These are phyloP conservation scores for Aspergillus neotritici DNA, from an alignment of 2,329 filamentous ascomycete species.

Conservation along the genomic window DNA sequence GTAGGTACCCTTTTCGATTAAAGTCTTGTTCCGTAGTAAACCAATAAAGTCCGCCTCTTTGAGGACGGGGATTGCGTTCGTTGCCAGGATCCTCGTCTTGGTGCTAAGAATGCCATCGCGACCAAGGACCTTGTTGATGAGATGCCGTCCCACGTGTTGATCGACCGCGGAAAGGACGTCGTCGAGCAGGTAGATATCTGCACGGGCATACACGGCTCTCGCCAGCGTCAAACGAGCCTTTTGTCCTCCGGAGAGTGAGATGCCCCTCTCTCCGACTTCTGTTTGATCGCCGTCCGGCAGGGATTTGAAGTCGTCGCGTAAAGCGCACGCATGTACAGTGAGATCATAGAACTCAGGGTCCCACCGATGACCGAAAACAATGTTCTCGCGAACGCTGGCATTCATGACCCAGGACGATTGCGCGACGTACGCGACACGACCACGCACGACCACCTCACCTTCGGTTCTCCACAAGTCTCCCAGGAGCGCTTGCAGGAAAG, in stretches of 20 bases:
- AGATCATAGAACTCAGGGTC: constrained; percentile 92
- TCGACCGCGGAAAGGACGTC: constrained; percentile 97
- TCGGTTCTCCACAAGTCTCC: constrained; percentile 88
- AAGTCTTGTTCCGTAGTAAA: constrained; percentile 73
- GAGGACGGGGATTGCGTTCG: constrained; percentile 88
- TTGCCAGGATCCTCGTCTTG: constrained; percentile 89
- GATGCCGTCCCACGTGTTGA: constrained; percentile 89
- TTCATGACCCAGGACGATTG: constrained; percentile 98
- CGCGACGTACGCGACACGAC: constrained; percentile 81
- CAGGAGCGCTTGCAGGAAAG: constrained; percentile 78
- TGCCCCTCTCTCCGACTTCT: constrained; percentile 92
- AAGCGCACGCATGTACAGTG: constrained; percentile 84
- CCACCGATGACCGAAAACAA: constrained; percentile 90
- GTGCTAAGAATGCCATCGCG: constrained; percentile 71
- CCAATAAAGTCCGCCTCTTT: constrained; percentile 85
- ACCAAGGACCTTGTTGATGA: constrained; percentile 91
- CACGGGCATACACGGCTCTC: constrained; percentile 88
- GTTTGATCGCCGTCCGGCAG: constrained; percentile 95
- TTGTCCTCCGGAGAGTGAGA: constrained; percentile 91
- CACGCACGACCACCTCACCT: constrained; percentile 76
- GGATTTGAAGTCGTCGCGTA: constrained; percentile 83
- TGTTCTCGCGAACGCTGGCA: constrained; percentile 93
- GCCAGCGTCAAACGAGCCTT: constrained; percentile 91
- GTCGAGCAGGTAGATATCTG: constrained; percentile 93
- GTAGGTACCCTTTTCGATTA: constrained; percentile 85